These are phyloP conservation scores for Colletotrichum noveboracense DNA, from an alignment of 2,329 filamentous ascomycete genomes.

Conservation along the genomic window DNA sequence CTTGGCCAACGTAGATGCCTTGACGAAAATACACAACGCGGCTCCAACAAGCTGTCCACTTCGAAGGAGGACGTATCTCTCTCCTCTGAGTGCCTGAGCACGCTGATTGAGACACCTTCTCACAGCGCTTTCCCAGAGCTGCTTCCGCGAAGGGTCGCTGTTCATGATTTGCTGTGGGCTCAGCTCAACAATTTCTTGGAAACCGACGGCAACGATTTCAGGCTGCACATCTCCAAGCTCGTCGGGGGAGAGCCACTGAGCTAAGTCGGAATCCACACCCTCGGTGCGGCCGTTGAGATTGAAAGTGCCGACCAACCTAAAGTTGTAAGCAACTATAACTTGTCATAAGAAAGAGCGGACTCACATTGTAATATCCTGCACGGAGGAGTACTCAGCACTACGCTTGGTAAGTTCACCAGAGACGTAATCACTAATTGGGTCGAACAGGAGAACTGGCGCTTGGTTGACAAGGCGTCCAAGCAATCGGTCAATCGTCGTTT, in stretches of 20 bases:
- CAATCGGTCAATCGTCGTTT: conserved; percentile 94
- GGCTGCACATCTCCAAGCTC: conserved; percentile 67
- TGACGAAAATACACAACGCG: conserved; percentile 90
- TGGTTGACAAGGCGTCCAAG: conserved; percentile 87
- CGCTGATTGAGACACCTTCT: conserved; percentile 77
- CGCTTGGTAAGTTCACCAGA: conserved; percentile 74
- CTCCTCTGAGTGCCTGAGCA: conserved; percentile 66
- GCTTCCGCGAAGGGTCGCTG: conserved; percentile 85
- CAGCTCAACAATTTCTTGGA: conserved; percentile 98
- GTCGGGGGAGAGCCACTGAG: conserved; percentile 81
- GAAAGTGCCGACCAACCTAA: conserved; percentile 78
- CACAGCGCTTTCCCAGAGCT: conserved; percentile 86
- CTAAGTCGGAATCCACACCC: conserved; percentile 80
- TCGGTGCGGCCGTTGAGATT: conserved; percentile 90
- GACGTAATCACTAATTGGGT: conserved; percentile 94
- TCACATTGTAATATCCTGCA: conserved; percentile 77
- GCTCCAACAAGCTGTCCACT: conserved; percentile 95
- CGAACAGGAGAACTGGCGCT: conserved; percentile 82
- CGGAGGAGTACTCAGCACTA: conserved; percentile 76
- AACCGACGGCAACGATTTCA: conserved; percentile 87
- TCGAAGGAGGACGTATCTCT: conserved; percentile 86
- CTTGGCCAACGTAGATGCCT: conserved; percentile 73
- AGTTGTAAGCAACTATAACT: conserved; percentile 25
- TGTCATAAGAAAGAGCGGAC: conserved; percentile 22
- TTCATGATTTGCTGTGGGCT: conserved; percentile 99